Percentiles rank a stretch among this genome's conserved stretches.
These are phyloP conservation scores for Alternaria sp. DNA, from an alignment of 2,329 filamentous ascomycete genomes.

Conservation along the genomic window DNA sequence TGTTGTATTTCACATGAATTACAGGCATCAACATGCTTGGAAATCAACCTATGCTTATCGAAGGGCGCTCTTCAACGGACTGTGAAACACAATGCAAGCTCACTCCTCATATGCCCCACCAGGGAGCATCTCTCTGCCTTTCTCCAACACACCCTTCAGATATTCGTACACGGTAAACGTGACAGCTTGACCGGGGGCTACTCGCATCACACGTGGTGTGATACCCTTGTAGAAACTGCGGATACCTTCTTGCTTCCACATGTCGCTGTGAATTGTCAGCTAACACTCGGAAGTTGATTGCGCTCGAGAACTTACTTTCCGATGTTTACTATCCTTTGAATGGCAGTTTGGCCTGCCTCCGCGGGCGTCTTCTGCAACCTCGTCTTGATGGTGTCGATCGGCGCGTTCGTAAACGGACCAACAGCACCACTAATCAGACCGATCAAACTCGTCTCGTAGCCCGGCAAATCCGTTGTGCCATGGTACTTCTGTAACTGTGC, in stretches of 20 bases:
- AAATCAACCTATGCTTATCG: slow-evolving; percentile 18
- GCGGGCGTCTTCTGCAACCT: slow-evolving; percentile 89
- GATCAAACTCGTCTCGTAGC: slow-evolving; percentile 89
- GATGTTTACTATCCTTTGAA: slow-evolving; percentile 79
- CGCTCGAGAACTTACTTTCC: slow-evolving; percentile 55
- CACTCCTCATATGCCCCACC: slow-evolving; percentile 59
- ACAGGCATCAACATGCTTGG: not conserved
- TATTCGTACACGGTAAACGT: slow-evolving; percentile 68
- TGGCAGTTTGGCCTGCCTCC: slow-evolving; percentile 78
- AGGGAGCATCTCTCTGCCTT: slow-evolving; percentile 53
- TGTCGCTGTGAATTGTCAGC: slow-evolving; percentile 45
- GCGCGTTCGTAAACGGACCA: slow-evolving; percentile 94
- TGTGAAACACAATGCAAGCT: not conserved
- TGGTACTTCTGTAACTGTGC: slow-evolving; percentile 75
- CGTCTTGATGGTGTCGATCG: slow-evolving; percentile 99
- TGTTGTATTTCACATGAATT: not conserved
- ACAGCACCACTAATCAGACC: slow-evolving; percentile 92
- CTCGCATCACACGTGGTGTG: slow-evolving; percentile 95
- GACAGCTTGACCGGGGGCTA: slow-evolving; percentile 90
- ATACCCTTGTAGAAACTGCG: slow-evolving; percentile 99
- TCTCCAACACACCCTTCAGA: slow-evolving; percentile 58
- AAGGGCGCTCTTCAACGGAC: not conserved
- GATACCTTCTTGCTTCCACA: slow-evolving; percentile 83
- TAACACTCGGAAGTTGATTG: not conserved
- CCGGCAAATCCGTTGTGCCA: slow-evolving; percentile 75